Evolutionary conservation across 352 stramenopile species (phyloP), one percentile per base, ranked within the genome.

Genomic region (Phytophthora vignae): DNA sequence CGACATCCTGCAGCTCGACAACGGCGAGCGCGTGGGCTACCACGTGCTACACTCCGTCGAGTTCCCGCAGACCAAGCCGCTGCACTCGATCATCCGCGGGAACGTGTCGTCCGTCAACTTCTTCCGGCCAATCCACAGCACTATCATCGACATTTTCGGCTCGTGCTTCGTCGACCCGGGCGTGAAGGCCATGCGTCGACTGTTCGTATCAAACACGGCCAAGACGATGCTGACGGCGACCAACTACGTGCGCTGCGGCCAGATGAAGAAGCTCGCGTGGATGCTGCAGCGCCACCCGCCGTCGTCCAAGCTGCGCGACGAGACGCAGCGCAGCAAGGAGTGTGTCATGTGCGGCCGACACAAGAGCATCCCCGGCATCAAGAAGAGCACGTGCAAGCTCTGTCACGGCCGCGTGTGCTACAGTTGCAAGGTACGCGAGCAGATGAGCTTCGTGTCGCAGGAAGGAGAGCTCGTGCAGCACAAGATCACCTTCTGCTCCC

Each of bases 201-300:
- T 60, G 11, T 64, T 71, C n/a, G 38, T 71, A 7, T 49, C 44
- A 27, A 59, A 50, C 31, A 33, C 56, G 55, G 68, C 62, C 3
- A 67, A 17, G 14, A 52, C 56, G 5, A 63, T 75, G 5, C 50
- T 75, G 0, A 40, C 79, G 1, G 49, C 68, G 2, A 77, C 62
- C 6, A 67, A 70, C 17, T 75, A 79, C 59, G 73, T 83, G 36
- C 67, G 83, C 27, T 90, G 78, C 42, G 76, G 73, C 0, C 76
- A 84, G 48, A 85, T 85, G 76, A 83, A 84, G 55, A 90, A 88
- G 60, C 62, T 88, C n/a, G 59, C 75, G 58, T 90, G 82, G 80
- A 60, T 74, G 15, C 44, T 74, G 15, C 64, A 77, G 29, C 70
- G 55, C 2, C 64, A 55, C 54, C 68, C 67, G 22, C 49, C 56